phyloP scores from a whole-genome alignment of 2,329 filamentous ascomycete genomes.

The Chaetomiaceae sp. region DNA sequence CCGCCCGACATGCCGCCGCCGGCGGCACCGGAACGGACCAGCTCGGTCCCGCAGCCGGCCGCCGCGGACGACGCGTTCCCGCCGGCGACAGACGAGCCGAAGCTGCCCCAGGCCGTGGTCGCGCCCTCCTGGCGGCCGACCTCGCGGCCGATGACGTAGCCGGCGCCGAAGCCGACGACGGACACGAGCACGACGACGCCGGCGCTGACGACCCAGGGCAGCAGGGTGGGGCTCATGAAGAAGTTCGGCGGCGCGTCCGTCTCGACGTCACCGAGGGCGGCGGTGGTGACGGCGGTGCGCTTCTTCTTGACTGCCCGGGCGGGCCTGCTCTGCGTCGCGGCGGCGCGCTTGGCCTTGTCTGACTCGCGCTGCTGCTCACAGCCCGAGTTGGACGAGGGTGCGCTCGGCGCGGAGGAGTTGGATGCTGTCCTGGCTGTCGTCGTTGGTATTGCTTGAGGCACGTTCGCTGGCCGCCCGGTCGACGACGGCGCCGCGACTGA shows the following conservation, averaged over 20 bases:
- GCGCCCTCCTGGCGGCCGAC: conserved; percentile 56
- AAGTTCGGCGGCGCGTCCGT: conserved; percentile 28
- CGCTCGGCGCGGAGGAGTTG: conserved; percentile 28
- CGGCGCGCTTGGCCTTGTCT: conserved; percentile 46
- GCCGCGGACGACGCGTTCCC: conserved; percentile 32
- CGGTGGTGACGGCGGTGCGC: conserved; percentile 34
- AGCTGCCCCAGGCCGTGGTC: not conserved
- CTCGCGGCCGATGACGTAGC: conserved; percentile 62
- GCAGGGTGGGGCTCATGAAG: conserved; percentile 50
- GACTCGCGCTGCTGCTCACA: conserved; percentile 29
- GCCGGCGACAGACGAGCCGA: conserved; percentile 29
- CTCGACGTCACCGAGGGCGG: conserved; percentile 32
- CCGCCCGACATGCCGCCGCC: not conserved
- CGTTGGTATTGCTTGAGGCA: not conserved
- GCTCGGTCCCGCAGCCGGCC: conserved; percentile 47
- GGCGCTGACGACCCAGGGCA: conserved; percentile 61
- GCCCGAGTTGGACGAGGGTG: conserved; percentile 23
- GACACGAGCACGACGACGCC: conserved; percentile 63
- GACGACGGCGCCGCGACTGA: not conserved
- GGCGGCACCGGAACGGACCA: conserved; percentile 41
- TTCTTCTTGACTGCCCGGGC: conserved; percentile 54
- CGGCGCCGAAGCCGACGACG: conserved; percentile 62
- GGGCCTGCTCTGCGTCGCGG: conserved; percentile 31
- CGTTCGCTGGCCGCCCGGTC: not conserved
- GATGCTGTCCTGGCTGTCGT: conserved; percentile 23